Base-by-base conservation (phyloP, 345 rosid species). In the Hirschfeldia incana region DNA sequence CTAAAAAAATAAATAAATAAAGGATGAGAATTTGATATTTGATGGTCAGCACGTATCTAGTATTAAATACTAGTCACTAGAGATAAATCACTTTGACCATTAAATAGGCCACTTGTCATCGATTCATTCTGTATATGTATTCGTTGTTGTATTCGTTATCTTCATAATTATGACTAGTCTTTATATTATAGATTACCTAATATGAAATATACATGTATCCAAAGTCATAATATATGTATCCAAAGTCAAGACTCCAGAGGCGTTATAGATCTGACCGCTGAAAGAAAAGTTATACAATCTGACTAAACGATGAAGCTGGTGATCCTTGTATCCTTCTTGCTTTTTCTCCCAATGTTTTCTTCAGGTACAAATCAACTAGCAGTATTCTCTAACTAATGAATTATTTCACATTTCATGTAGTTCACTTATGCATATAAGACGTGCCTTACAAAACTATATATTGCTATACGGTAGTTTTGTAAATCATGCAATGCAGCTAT, bases 301-400 rank as follows among this genome's bases (percentile, higher is more conserved):
- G 57, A 44, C 3, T 26, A 6, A 44, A 69, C 61, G 11, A 79
- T 79, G 82, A 78, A 78, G 74, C 21, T 78, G 21, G 57, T 67
- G 30, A 58, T 78, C 33, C 4, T 78, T 3, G 10, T 67, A 67
- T 67, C 78, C 1, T 73, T 73, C 64, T 73, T 78, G 74, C 69
- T 78, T 55, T 36, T 72, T 21, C 73, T 78, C 69, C 39, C 77
- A 42, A 37, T 73, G 57, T 67, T 72, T 15, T 46, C 77, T 59
- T 78, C 82, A 57, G 73, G 77, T 78, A 77, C 55, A 62, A 15
- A 70, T 58, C 33, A 36, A 51, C 11, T 61, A 30, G n/a, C 32
- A 58, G 6, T 33, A 2, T 68, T 58, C 61, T 39, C 6, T 16
- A 27, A 7, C 11, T 67, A 39, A 27, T 67, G 66, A 46, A 8